Evolutionary conservation across 2,329 filamentous ascomycete species (phyloP).

Genomic region (Phialophora verrucosa): DNA sequence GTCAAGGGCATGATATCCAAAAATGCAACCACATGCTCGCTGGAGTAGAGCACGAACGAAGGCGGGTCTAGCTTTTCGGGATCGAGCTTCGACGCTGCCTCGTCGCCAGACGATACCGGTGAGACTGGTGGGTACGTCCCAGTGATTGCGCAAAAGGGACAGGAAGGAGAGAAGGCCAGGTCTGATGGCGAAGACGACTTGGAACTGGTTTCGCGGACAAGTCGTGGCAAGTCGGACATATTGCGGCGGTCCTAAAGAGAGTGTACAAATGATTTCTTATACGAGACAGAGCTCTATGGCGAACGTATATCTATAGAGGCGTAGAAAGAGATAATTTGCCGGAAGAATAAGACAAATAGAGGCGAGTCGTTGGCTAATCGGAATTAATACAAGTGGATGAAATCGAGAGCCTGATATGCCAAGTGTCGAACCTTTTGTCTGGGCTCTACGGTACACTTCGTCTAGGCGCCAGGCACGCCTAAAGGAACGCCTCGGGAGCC

Average conservation of each 20-base stretch:
- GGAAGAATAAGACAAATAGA: background rate
- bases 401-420: background rate
- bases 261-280: background rate
- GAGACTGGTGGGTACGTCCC: slow-evolving; percentile 49
- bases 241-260: background rate
- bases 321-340: background rate
- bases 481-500: background rate
- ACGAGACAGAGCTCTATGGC: background rate
- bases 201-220: slow-evolving; percentile 12
- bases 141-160: slow-evolving; percentile 17
- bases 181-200: slow-evolving; percentile 1
- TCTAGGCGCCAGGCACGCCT: background rate
- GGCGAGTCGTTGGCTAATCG: too few species aligned
- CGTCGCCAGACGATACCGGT: slow-evolving; percentile 27
- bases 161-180: slow-evolving; percentile 14
- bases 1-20: slow-evolving; percentile 91
- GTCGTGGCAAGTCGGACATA: slow-evolving; percentile 17
- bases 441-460: background rate
- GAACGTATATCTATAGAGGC: background rate
- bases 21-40: slow-evolving; percentile 79
- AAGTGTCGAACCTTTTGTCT: too few species aligned
- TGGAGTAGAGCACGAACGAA: slow-evolving; percentile 72
- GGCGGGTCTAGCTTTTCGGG: slow-evolving; percentile 34
- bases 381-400: background rate
- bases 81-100: slow-evolving; percentile 12